Evolutionary conservation across 352 stramenopile genomes (phyloP), one percentile per base, ranked within the genome.

Genomic region (Pythium scleroteichum): DNA sequence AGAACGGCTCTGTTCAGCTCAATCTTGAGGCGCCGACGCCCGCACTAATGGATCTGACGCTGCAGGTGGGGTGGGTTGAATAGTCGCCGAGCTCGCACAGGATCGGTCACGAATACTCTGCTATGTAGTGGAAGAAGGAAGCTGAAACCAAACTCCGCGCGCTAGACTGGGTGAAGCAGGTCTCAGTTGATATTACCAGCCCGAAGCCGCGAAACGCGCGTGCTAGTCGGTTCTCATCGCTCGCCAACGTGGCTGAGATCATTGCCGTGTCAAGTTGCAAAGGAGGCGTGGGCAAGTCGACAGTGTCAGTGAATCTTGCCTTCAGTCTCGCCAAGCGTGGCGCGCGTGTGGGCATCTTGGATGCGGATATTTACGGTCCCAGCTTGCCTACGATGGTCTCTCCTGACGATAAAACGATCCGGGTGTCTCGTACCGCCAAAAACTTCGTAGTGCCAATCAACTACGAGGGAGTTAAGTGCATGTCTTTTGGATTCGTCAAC

Each of bases 341-440:
- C 13, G 90, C 86, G 22, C 87, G 81, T 29, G 97, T 99, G 2
- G 98, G 97, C 16, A 98, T 99, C 62, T 85, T 99, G 42, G 98
- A 99, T 71, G 96, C 96, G 0, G 98, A 99, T 71, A 96, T 99
- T 39, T 99, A 99, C 72, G 98, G 98, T 19, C 98, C 98, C 9
- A 98, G 88, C 58, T 74, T 99, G 46, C 98, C 98, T 1, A 99
- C 96, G 20, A 99, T 99, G 96, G 74, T 95, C 24, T 92, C 82
- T 4, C 83, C 85, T 0, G 67, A 72, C 22, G 85, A 95, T 40
- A 48, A 71, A 38, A 89, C 75, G 0, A 76, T 96, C 24, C 81
- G 85, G 9, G 77, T 79, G 57, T 94, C 85, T 27, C 82, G 65
- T 27, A 82, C 72, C 32, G 73, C 81, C 13, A 78, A 91, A 41